These are phyloP conservation scores for Adiantum capillusveneris DNA, from an alignment of 75 land plant genomes.

Conservation along the genomic window DNA sequence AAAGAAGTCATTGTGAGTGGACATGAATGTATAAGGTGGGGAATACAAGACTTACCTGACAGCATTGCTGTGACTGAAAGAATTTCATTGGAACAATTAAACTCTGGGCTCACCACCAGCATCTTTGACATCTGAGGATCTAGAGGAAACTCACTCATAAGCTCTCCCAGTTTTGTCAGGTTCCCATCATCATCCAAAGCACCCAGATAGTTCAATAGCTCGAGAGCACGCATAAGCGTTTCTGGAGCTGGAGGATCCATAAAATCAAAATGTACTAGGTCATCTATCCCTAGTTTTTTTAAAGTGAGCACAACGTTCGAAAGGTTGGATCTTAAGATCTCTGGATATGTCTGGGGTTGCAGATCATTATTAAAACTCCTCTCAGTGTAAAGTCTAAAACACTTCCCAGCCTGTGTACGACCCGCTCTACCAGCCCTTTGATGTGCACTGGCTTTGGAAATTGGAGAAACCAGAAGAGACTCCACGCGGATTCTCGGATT, in stretches of 20 bases:
- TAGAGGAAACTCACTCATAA: constrained; percentile 92
- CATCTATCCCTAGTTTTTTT: constrained; percentile 95
- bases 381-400: constrained; percentile 87
- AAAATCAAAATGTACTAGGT: constrained; percentile 93
- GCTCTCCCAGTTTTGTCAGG: constrained; percentile 71
- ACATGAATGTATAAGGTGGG: not conserved
- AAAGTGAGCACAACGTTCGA: constrained; percentile 86
- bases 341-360: constrained; percentile 93
- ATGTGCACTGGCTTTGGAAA: constrained; percentile 96
- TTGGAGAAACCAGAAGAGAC: constrained; percentile 89
- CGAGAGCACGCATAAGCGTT: constrained; percentile 89
- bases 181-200: constrained; percentile 95
- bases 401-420: constrained; percentile 91
- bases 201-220: constrained; percentile 81
- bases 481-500: constrained; percentile 96
- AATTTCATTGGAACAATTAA: constrained; percentile 97
- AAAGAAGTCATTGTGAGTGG: too few species aligned
- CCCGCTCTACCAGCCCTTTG: constrained; percentile 97
- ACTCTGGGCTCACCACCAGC: constrained; percentile 90
- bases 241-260: constrained; percentile 99
- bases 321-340: constrained; percentile 86
- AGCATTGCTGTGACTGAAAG: constrained; percentile 89
- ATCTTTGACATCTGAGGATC: constrained; percentile 97
- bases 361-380: constrained; percentile 82
- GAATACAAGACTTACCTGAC: constrained; percentile 49